Conservation (phyloP, 345 rosid genomes). For the Aegle marmelos region DNA sequence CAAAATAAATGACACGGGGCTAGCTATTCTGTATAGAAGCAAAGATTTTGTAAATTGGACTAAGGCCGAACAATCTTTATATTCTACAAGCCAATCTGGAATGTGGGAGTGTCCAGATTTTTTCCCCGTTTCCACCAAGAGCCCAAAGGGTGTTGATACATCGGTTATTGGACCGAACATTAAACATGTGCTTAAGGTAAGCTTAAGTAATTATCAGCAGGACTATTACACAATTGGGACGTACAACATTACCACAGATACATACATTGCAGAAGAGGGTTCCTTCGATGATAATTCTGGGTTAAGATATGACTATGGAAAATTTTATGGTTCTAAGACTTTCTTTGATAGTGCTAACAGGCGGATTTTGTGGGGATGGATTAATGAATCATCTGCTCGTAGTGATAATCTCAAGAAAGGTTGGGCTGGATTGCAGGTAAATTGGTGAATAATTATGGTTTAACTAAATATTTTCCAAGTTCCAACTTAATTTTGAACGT, state of each 20-base stretch:
- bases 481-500: no score
- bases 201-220: conserved; percentile 32
- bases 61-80: conserved; percentile 35
- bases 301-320: conserved; percentile 52
- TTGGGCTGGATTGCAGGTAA: conserved; percentile 66
- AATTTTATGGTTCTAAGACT: conserved; percentile 63
- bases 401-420: conserved; percentile 36
- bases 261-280: conserved; percentile 25
- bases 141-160: conserved; percentile 28
- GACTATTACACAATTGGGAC: conserved; percentile 50
- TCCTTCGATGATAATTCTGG: conserved; percentile 28
- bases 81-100: conserved; percentile 47
- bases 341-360: conserved; percentile 47
- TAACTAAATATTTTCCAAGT: background rate
- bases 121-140: conserved; percentile 41
- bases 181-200: conserved; percentile 47
- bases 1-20: conserved; percentile 31
- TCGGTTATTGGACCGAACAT: conserved; percentile 14
- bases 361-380: conserved; percentile 60
- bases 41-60: conserved; percentile 53
- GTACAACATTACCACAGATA: conserved; percentile 28
- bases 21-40: conserved; percentile 50
- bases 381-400: conserved; percentile 38
- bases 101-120: conserved; percentile 94
- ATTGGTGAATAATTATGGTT: conserved; percentile 6